Evolutionary conservation across 139 green algal genomes (phyloP), one percentile per base, ranked within the genome.

Genomic region (Asterochloris sp.): DNA sequence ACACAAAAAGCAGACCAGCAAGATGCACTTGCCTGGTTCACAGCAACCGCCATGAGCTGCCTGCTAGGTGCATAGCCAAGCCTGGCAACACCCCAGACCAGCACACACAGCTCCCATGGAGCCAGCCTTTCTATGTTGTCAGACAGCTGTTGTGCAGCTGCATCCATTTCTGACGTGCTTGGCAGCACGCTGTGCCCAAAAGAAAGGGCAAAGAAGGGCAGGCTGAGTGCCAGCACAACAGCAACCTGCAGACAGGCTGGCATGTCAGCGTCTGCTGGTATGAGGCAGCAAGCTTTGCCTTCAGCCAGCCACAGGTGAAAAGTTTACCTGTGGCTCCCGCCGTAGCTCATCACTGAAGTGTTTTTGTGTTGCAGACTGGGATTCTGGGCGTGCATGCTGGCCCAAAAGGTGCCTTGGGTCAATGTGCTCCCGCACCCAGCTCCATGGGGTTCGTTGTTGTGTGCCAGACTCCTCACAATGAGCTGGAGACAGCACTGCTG

Each of bases 191-290:
- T 19, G 75, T 67, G 81, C 11, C 84, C 84, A 78, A 88, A 88
- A 4, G 84, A 83, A 1, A 88, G 81, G 26, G 84, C 82, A 19
- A 88, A 81, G 69, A 80, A 86, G 27, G 84, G 84, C 12, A 88
- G 69, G 13, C 76, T 81, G 54, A 84, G 80, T 23, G 81, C 81
- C 27, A 88, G 27, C n/a, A 88, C 84, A 11, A 88, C 84, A 13
- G 81, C 71, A n/a, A 87, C 80, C n/a, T 82, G 78, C 61, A 64
- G 19, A 69, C 38, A 54, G 38, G 38, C 38, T 54, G 38, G 38
- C 38, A 54, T 54, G 38, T n/a, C n/a, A n/a, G n/a, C n/a, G n/a
- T n/a, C n/a, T n/a, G n/a, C n/a, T n/a, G n/a, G n/a, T n/a, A n/a
- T 54, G 38, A 54, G 38, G 38, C 38, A 54, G 38, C 38, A 54